phyloP scores from a whole-genome alignment of 1,139 yeast species.

The Magnusiomyces starmeri region DNA sequence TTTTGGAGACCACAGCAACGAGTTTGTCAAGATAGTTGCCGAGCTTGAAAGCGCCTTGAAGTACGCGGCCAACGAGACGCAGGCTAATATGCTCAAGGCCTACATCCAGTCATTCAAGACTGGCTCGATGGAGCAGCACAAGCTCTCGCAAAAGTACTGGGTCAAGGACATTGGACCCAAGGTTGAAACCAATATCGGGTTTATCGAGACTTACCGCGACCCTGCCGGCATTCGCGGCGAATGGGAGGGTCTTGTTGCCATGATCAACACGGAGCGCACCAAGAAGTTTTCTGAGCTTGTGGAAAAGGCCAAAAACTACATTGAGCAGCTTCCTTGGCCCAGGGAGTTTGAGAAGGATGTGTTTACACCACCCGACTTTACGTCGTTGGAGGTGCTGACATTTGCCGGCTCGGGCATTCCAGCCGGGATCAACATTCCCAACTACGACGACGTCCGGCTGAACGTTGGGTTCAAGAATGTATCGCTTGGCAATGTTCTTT shows the following conservation, averaged over 20 bases:
- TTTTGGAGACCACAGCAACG: slow-evolving; percentile 63
- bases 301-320: slow-evolving; percentile 54
- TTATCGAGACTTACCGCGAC: slow-evolving; percentile 86
- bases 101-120: slow-evolving; percentile 67
- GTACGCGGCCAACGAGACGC: slow-evolving; percentile 67
- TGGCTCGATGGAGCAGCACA: slow-evolving; percentile 81
- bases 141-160: slow-evolving; percentile 79
- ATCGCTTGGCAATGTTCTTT: slow-evolving; percentile 75
- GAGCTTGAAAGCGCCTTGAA: slow-evolving; percentile 51
- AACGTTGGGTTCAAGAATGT: slow-evolving; percentile 84
- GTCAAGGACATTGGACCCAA: slow-evolving; percentile 78
- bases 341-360: slow-evolving; percentile 65
- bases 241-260: slow-evolving; percentile 91
- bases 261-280: slow-evolving; percentile 82
- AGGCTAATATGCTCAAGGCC: slow-evolving; percentile 52
- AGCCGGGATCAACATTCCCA: slow-evolving; percentile 88
- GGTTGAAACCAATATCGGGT: slow-evolving; percentile 83
- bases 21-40: slow-evolving; percentile 52
- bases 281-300: slow-evolving; percentile 70
- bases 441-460: slow-evolving; percentile 80
- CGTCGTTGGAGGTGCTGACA: slow-evolving; percentile 80
- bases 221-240: slow-evolving; percentile 90
- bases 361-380: slow-evolving; percentile 89
- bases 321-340: slow-evolving; percentile 70
- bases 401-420: slow-evolving; percentile 89